phyloP scores from a whole-genome alignment of 225 moss, liverwort and hornwort genomes.

The Physcomitrellopsis africana region DNA sequence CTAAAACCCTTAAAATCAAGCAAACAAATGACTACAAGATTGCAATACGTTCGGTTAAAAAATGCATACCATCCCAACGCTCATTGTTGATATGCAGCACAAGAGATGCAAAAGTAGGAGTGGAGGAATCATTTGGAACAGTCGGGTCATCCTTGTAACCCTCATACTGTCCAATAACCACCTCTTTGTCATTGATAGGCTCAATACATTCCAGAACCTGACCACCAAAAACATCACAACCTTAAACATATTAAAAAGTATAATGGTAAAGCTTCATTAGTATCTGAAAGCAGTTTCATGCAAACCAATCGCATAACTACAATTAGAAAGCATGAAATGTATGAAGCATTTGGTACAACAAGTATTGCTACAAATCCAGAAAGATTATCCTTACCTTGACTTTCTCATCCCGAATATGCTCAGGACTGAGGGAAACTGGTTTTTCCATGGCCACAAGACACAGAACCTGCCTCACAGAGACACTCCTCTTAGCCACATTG shows the following conservation, averaged over 20 bases:
- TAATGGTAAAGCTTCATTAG: background rate
- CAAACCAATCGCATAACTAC: background rate
- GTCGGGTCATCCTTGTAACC: constrained; percentile 76
- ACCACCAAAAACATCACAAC: background rate
- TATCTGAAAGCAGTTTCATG: background rate
- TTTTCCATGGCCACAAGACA: constrained; percentile 98
- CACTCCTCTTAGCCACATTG: constrained; percentile 21
- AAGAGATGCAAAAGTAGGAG: constrained; percentile 74
- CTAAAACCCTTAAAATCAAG: background rate
- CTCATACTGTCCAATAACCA: constrained; percentile 76
- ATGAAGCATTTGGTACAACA: background rate
- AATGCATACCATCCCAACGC: constrained; percentile 69
- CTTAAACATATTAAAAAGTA: background rate
- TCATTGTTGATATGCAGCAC: constrained; percentile 71
- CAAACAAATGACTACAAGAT: background rate
- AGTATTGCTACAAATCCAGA: background rate
- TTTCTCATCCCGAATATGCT: constrained; percentile 92
- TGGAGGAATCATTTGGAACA: constrained; percentile 71
- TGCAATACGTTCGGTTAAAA: background rate
- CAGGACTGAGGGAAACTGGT: constrained; percentile 79
- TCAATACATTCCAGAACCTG: constrained; percentile 53
- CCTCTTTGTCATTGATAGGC: constrained; percentile 59
- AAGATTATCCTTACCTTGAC: constrained; percentile 60
- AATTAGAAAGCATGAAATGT: background rate
- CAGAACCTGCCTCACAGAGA: constrained; percentile 56